Base-by-base conservation (phyloP, 116 monocot genomes). In the Trichopus zeylanicus region DNA sequence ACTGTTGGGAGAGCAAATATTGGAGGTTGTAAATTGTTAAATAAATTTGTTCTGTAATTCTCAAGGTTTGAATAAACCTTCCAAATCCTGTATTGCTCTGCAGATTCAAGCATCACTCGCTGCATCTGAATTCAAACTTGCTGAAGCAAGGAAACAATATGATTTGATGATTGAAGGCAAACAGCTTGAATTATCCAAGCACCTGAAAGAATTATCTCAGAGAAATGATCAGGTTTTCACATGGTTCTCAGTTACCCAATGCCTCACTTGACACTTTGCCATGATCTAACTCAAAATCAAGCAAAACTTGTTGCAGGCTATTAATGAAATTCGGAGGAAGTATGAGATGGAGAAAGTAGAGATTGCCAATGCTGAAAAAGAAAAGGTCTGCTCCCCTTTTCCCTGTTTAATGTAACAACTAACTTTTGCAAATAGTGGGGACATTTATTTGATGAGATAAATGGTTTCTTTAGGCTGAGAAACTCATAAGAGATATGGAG, bases 161-260 rank as follows among this genome's bases (percentile, higher is more conserved):
- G 84, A 98, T 68, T 15, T 68, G 60, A 85, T 98, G 82, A 73
- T 98, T 65, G 97, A 98, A 73, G 68, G 75, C n/a, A 91, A 98
- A 80, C 76, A 91, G 55, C 52, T 85, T 60, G 91, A 98, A 67
- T 75, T 91, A 38, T 77, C 88, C 3, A 98, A 82, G 54, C 97
- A 91, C 80, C 67, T 91, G 56, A 98, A 87, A 62, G 91, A 98
- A 55, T 74, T 98, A 58, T 98, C 87, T 29, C 88, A 73, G 60
- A 87, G 74, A 66, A 98, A 98, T 80, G 97, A 98, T 59, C 97
- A 87, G 88, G 97, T 88, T 60, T 32, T 51, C 16, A 19, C 20
- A 33, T 46, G 51, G 56, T 22, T 61, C 49, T 51, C 26, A 46
- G 29, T 51, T 5, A 48, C 32, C 26, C 11, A 61, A 4, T 25